A percentile compares a stretch with the other conserved stretches of the same genome.
Evolutionary conservation across 345 rosid genomes (phyloP).

Genomic region (Lepidium didymum): DNA sequence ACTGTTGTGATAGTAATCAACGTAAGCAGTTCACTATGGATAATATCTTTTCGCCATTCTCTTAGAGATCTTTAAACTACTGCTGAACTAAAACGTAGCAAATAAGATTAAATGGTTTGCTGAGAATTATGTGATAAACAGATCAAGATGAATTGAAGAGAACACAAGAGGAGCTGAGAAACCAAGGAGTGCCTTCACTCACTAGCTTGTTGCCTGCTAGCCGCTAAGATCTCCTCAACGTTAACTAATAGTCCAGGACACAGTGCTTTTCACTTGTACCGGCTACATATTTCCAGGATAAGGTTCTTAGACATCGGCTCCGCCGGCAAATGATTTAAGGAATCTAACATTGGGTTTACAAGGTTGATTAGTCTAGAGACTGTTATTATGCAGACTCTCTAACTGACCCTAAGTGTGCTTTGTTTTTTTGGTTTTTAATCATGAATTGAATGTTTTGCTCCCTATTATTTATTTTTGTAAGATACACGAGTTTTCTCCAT

Average conservation of each 20-base stretch:
- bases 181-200: conserved; percentile 87
- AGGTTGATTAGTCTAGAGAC: conserved; percentile 10
- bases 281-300: background rate
- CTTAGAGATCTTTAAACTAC: background rate
- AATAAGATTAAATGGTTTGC: background rate
- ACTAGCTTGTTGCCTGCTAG: conserved; percentile 61
- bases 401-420: background rate
- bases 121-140: conserved; percentile 30
- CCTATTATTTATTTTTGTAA: background rate
- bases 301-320: background rate
- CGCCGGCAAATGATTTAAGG: background rate
- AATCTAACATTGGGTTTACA: conserved; percentile 4
- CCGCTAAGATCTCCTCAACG: conserved; percentile 14
- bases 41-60: background rate
- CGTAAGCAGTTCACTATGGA: background rate
- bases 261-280: background rate
- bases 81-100: background rate
- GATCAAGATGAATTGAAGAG: conserved; percentile 95
- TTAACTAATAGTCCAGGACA: conserved; percentile 4
- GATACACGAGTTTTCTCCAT: background rate
- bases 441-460: background rate
- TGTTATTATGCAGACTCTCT: background rate
- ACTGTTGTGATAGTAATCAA: background rate
- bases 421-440: background rate
- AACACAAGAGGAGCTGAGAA: conserved; percentile 93